A percentile compares a stretch with the other conserved stretches of the same genome.
These are phyloP conservation scores for Vanrija humicola DNA, from an alignment of 1,284 basidiomycete genomes.

Conservation along the genomic window DNA sequence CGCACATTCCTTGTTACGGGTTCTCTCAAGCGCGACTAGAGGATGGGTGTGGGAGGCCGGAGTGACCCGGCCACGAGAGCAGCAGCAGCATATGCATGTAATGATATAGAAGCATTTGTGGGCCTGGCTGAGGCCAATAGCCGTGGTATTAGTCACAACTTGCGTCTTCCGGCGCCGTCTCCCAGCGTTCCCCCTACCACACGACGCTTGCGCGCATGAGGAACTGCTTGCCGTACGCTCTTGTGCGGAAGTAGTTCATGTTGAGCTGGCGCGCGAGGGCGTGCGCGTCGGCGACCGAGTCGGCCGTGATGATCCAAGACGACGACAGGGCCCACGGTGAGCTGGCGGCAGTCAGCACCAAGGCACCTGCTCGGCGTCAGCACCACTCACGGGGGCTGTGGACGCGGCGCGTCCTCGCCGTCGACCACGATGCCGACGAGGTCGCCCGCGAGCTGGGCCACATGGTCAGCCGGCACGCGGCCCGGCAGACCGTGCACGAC, in stretches of 20 bases:
- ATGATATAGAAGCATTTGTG: conserved; percentile 5
- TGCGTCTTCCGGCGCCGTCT: no score
- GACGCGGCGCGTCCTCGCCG: neutral
- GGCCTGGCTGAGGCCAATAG: neutral
- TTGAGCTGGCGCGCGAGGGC: conserved; percentile 23
- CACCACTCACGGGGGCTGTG: neutral
- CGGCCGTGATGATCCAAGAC: conserved; percentile 22
- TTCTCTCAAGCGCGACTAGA: conserved; percentile 48
- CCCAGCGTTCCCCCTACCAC: conserved; percentile 10
- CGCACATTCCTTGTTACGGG: conserved; percentile 43
- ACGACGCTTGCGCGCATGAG: conserved; percentile 26
- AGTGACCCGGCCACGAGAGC: neutral
- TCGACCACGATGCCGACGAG: neutral
- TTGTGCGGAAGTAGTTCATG: conserved; percentile 21
- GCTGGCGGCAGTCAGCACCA: neutral
- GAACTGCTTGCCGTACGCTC: conserved; percentile 13
- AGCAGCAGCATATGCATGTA: conserved; percentile 22
- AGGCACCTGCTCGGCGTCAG: neutral
- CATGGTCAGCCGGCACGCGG: neutral
- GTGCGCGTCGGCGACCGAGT: conserved; percentile 26
- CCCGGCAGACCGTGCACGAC: conserved; percentile 11
- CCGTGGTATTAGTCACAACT: neutral
- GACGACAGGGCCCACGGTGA: neutral
- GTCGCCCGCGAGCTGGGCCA: conserved; percentile 1
- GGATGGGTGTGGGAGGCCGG: neutral